phyloP scores from a whole-genome alignment of 2,329 filamentous ascomycete genomes.

The Sporothrix globosa region DNA sequence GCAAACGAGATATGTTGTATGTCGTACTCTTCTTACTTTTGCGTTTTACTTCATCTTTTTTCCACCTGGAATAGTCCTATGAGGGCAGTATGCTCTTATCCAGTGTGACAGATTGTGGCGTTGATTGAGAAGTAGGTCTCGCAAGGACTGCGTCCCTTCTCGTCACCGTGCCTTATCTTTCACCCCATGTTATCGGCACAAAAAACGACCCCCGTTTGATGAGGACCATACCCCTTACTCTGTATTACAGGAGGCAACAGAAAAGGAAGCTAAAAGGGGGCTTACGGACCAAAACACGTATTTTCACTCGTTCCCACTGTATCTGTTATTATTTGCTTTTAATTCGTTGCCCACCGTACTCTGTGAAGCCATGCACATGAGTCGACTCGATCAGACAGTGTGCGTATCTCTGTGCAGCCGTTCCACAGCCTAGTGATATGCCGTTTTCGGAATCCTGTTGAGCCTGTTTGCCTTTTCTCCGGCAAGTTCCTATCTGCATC shows the following conservation, averaged over 20 bases:
- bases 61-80: not conserved
- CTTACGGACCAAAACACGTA: conserved; percentile 15
- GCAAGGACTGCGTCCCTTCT: not conserved
- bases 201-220: conserved; percentile 2
- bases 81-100: conserved; percentile 20
- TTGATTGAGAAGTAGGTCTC: not conserved
- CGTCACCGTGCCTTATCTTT: conserved; percentile 2
- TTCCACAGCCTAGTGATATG: not conserved
- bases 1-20: conserved; percentile 4
- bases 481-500: conserved; percentile 24
- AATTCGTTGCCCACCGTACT: not conserved
- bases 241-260: too few relatives aligned
- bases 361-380: not conserved
- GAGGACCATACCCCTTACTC: not conserved
- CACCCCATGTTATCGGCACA: not conserved
- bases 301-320: not conserved
- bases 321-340: not conserved
- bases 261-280: conserved; percentile 7
- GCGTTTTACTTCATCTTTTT: not conserved
- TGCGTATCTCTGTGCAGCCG: not conserved
- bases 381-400: not conserved
- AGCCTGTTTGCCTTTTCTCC: not conserved
- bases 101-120: conserved; percentile 12
- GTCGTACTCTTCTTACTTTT: conserved; percentile 2
- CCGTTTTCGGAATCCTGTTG: not conserved